Evolutionary conservation across 805 yeast species (phyloP), one percentile per base, ranked within the genome.

Genomic region (Starmerella floris): DNA sequence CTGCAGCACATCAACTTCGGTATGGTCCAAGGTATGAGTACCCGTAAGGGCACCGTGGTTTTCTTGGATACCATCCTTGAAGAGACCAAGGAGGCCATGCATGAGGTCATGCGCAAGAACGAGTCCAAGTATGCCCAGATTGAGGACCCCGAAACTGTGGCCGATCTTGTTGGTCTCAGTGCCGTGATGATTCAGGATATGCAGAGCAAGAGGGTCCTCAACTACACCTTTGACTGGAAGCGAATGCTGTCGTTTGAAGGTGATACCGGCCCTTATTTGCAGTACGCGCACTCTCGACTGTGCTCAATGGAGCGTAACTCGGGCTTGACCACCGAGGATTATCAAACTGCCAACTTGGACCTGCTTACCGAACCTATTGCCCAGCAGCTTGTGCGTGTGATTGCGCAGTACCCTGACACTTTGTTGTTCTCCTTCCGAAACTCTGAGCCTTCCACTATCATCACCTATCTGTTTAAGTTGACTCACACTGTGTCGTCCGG

Each of bases 151-250:
- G 96, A 88, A 46, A 76, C 76, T 61, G 81, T 91, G 57, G 97
- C 98, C 45, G 97, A 91, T 63, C 71, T 84, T 56, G 78, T 91
- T 46, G 99, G 98, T 61, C 81, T 91, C 45, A 80, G 95, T 25
- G 98, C 98, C 5, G 94, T 91, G 48, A 87, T 91, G 95, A 83
- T 91, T 58, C 99, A 91, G 72, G 99, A 91, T 65, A 87, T 91
- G 97, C 93, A 83, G 66, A 77, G 94, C 48, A 91, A 91, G 69
- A 80, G 99, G 65, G 74, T 88, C 64, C 85, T 88, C 70, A 88
- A 91, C 68, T 91, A 91, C 68, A 83, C 79, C 57, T 91, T 91
- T 67, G 83, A 84, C 64, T 91, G 98, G 98, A 84, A 83, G 56
- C 81, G 98, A 69, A 91, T 91, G 96, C 73, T 82, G 35, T 84